phyloP scores from a whole-genome alignment of 2,329 filamentous ascomycete genomes.

The Phoma sp. region DNA sequence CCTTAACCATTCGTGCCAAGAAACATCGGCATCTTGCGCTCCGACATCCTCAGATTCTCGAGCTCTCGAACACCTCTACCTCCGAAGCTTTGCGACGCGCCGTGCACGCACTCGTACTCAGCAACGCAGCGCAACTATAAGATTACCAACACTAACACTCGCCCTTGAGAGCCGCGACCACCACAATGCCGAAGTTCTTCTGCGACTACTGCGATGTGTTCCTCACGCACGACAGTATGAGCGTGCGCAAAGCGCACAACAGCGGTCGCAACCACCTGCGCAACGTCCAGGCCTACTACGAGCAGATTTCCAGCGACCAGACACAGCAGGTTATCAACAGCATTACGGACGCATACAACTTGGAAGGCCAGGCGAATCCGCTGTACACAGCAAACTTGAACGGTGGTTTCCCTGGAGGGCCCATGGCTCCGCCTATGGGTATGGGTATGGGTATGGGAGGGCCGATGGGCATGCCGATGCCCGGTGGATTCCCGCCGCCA shows the following conservation, averaged over 20 bases:
- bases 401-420: slow-evolving; percentile 53
- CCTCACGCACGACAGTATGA: slow-evolving; percentile 99
- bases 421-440: slow-evolving; percentile 23
- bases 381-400: slow-evolving; percentile 66
- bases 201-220: slow-evolving; percentile 99
- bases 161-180: neutral
- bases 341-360: slow-evolving; percentile 94
- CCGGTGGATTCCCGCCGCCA: slow-evolving; percentile 27
- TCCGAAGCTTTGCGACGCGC: slow-evolving; percentile 28
- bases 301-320: slow-evolving; percentile 98
- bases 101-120: neutral
- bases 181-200: slow-evolving; percentile 37
- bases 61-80: slow-evolving; percentile 19
- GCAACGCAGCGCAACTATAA: neutral
- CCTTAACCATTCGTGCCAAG: slow-evolving; percentile 18
- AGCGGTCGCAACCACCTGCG: slow-evolving; percentile 93
- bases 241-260: slow-evolving; percentile 98
- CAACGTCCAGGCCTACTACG: slow-evolving; percentile 98
- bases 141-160: neutral
- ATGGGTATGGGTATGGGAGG: slow-evolving; percentile 33
- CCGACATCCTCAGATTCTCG: slow-evolving; percentile 31
- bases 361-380: slow-evolving; percentile 90
- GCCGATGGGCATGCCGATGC: slow-evolving; percentile 29
- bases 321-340: slow-evolving; percentile 98
- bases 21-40: slow-evolving; percentile 16